Base-by-base conservation (phyloP, 371 early-diverging fungal genomes). In the Mortierella polycephala region DNA sequence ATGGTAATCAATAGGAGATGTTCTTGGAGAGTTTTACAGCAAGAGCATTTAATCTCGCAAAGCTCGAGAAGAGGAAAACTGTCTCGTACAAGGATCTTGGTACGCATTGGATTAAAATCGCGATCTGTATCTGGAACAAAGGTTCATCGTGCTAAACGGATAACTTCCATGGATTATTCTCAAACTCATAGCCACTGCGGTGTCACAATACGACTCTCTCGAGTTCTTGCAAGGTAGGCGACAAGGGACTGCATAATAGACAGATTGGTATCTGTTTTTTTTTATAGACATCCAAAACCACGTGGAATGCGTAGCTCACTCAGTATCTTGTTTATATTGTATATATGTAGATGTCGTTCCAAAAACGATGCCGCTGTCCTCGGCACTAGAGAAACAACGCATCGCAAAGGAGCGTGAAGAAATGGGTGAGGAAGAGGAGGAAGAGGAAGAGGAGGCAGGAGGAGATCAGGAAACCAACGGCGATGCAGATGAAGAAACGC, bases 11-110 rank as follows among this genome's bases (percentile, higher is more conserved):
- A 18, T 81, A 92, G 89, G 95, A 95, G 82, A 64, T 91, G 59
- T 95, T 95, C 75, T 83, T 94, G 74, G 92, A 92, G 53, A 86
- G 89, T 67, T 84, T 95, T 42, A 90, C 89, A 2, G 83, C 84
- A 46, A 90, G 89, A 79, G 87, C 90, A 12, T 89, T 85, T 69
- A 81, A 86, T 39, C 81, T 87, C 52, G 91, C 94, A 1, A 85
- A 88, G 53, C 68, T 85, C 55, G 92, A 93, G 21, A 91, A 90
- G 69, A 84, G 94, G 82, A 92, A 91, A 71, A 92, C 91, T 0
- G 85, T 95, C 1, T 87, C 77, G 51, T 95, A 94, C 72, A 88
- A 86, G 74, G 95, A 95, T 77, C 84, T 93, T 49, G 93, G 91
- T 86, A 89, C 75, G 83, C 51, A 44, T 8, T 55, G 39, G 18